Evolutionary conservation across 768 basidiomycete genomes (phyloP).

Genomic region (Pleurotus pulmonarius): DNA sequence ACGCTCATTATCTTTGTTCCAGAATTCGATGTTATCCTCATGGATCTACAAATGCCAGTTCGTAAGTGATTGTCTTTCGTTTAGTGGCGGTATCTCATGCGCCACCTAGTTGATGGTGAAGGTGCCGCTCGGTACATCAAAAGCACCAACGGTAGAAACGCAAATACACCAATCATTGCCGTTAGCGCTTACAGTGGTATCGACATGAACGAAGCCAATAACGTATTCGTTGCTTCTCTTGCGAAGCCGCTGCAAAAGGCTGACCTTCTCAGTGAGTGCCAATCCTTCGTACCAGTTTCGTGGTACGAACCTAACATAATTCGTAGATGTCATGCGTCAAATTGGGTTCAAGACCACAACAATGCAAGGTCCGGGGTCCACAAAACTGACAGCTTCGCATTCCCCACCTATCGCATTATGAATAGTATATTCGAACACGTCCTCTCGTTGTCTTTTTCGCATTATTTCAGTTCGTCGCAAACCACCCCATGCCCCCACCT

Average conservation of each 20-base stretch:
- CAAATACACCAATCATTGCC: conserved; percentile 87
- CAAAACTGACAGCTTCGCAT: conserved; percentile 46
- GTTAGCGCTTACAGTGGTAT: conserved; percentile 83
- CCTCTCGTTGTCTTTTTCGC: conserved; percentile 21
- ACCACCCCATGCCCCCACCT: not conserved
- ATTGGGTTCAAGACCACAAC: conserved; percentile 89
- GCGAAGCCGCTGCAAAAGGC: conserved; percentile 88
- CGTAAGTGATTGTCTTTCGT: conserved; percentile 44
- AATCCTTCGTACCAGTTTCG: not conserved
- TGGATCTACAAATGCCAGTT: conserved; percentile 95
- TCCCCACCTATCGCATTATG: conserved; percentile 27
- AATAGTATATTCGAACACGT: conserved; percentile 21
- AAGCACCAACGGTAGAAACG: conserved; percentile 93
- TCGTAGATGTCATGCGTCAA: conserved; percentile 66
- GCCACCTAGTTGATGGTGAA: conserved; percentile 79
- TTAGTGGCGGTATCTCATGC: not conserved
- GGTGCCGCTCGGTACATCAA: conserved; percentile 96
- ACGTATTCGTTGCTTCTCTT: conserved; percentile 76
- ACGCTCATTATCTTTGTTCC: conserved; percentile 12
- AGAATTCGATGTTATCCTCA: conserved; percentile 96
- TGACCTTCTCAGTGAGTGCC: conserved; percentile 62
- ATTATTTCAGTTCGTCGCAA: conserved; percentile 9
- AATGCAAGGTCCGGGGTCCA: conserved; percentile 46
- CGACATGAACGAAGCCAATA: conserved; percentile 60
- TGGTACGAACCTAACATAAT: conserved; percentile 1